Percentiles rank a stretch among this genome's conserved stretches.
Conservation (phyloP, 2,329 filamentous ascomycete species). For the Aspergillus floridensis region DNA sequence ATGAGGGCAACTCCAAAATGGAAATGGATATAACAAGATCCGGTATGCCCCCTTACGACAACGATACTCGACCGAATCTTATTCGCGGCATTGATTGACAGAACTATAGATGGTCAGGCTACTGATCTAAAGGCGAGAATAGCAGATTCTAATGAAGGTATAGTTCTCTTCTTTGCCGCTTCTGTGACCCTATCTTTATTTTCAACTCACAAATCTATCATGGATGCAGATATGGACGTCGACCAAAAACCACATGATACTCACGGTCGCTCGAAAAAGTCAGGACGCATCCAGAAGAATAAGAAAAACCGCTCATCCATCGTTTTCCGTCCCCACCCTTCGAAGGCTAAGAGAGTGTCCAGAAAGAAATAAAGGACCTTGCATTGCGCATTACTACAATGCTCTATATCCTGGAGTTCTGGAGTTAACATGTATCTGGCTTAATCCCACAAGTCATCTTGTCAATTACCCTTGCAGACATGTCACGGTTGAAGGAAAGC, state of each 20-base stretch:
- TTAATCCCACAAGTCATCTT: background rate
- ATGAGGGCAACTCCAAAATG: constrained; percentile 44
- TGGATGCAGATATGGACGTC: constrained; percentile 40
- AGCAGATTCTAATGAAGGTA: constrained; percentile 24
- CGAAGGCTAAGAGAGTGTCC: constrained; percentile 30
- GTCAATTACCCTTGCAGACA: background rate
- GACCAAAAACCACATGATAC: constrained; percentile 28
- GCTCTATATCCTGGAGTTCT: constrained; percentile 12
- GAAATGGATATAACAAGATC: constrained; percentile 22
- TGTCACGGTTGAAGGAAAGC: background rate
- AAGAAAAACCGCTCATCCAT: constrained; percentile 39
- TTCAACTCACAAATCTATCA: constrained; percentile 6
- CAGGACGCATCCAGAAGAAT: constrained; percentile 41
- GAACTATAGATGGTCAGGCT: constrained; percentile 18
- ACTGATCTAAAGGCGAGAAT: constrained; percentile 12
- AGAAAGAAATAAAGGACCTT: constrained; percentile 32
- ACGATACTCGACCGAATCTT: background rate
- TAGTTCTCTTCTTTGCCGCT: background rate
- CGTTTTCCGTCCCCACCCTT: constrained; percentile 36
- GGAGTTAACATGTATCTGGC: constrained; percentile 3
- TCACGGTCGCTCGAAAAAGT: constrained; percentile 25
- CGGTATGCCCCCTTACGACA: constrained; percentile 21
- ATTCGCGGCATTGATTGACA: constrained; percentile 7
- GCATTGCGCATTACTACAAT: background rate
- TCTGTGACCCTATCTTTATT: background rate